A percentile compares a stretch with the other conserved stretches of the same genome.
phyloP scores from a whole-genome alignment of 2,329 filamentous ascomycete species.

The Penicillium sp. region DNA sequence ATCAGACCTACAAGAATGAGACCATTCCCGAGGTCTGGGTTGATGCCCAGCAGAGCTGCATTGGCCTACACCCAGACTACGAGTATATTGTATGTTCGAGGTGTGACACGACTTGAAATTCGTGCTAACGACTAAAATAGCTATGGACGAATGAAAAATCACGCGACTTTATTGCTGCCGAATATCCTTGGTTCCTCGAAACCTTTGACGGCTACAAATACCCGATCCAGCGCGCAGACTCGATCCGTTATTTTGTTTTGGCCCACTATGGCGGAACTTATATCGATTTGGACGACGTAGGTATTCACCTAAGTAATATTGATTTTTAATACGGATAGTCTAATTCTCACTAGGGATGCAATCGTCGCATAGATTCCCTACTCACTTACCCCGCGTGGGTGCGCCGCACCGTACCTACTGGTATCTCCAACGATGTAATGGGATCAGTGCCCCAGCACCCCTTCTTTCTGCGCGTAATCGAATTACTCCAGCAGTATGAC shows the following conservation, averaged over 20 bases:
- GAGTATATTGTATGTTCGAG: slow-evolving; percentile 65
- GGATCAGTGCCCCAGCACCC: slow-evolving; percentile 69
- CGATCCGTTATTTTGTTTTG: slow-evolving; percentile 76
- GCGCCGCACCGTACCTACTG: slow-evolving; percentile 69
- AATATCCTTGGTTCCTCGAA: slow-evolving; percentile 75
- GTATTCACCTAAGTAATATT: slow-evolving; percentile 21
- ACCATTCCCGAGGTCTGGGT: slow-evolving; percentile 66
- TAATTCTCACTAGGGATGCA: slow-evolving; percentile 56
- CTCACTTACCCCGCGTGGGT: slow-evolving; percentile 69
- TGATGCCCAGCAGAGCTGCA: slow-evolving; percentile 63
- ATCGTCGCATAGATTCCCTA: slow-evolving; percentile 65
- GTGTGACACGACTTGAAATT: background rate
- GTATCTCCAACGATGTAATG: slow-evolving; percentile 80
- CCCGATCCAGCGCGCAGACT: slow-evolving; percentile 73
- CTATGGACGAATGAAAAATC: slow-evolving; percentile 73
- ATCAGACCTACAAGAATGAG: slow-evolving; percentile 72
- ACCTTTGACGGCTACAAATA: slow-evolving; percentile 73
- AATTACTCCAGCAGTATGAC: slow-evolving; percentile 65
- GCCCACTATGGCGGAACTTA: slow-evolving; percentile 77
- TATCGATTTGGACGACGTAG: slow-evolving; percentile 71
- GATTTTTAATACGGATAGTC: background rate
- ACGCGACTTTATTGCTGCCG: slow-evolving; percentile 66
- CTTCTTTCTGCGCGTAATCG: slow-evolving; percentile 69
- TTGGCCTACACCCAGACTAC: slow-evolving; percentile 66
- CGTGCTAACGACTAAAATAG: slow-evolving; percentile 44